Evolutionary conservation across 768 basidiomycete species (phyloP), one percentile per base, ranked within the genome.

Genomic region (Rhodotorula paludigena): DNA sequence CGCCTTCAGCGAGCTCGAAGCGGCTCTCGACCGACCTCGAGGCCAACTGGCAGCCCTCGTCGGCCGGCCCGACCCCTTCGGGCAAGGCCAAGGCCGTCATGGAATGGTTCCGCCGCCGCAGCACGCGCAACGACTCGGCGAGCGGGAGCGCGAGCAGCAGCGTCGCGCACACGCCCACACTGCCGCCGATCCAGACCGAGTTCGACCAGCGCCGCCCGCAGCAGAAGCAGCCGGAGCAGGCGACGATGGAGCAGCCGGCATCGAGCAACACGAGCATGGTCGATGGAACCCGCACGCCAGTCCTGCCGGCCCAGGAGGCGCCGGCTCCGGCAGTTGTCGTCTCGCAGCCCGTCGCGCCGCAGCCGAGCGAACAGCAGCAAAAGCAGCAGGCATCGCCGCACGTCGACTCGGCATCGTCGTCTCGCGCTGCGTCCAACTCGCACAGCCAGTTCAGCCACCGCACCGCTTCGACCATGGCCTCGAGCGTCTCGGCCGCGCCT

Each of bases 31-130:
- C 63, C 23, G 57, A 68, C 49, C 60, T 71, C 62, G 72, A 73
- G 36, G 72, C 68, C 16, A 67, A 63, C 49, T 73, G 68, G 67
- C n/a, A 35, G 11, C 5, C 25, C n/a, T 3, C 12, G 39, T 21
- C 42, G 52, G 70, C 76, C 25, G 63, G 72, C 36, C 42, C 60
- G 45, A 49, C 60, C 1, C 63, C 89, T 68, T 85, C 89, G n/a
- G 86, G 84, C 79, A 89, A 92, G 78, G 92, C 94, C 8, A 86
- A 86, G 78, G 91, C 88, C 76, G 96, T 99, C 60, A 98, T 98
- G 94, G 87, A 92, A 72, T 99, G 96, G 96, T 98, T 99, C 84
- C 83, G 82, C 47, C 76, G 80, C 39, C 81, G 81, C 69, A 79
- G 79, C 47, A 57, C 66, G 39, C 60, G 60, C 14, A 48, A 60